Evolutionary conservation across 2,329 filamentous ascomycete genomes (phyloP), one percentile per base, ranked within the genome.

Genomic region (Curvularia eragrostidis): DNA sequence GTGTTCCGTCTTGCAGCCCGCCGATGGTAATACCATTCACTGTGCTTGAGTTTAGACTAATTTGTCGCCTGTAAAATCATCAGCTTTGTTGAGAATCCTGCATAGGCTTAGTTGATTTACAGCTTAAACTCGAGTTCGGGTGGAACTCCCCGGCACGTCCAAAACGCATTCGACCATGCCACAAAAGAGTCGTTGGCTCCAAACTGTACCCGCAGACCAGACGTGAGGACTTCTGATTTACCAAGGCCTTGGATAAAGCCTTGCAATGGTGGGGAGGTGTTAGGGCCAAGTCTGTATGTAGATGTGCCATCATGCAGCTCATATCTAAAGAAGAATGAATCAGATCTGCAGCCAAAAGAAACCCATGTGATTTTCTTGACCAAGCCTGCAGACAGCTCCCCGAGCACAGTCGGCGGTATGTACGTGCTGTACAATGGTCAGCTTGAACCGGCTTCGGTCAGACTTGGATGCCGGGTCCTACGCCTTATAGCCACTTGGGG

Each of bases 281-380:
- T 48, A 2, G 44, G 19, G 18, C 70, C 68, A 42, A 57, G 41
- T 12, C 55, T 61, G 32, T 59, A 60, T 4, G 24, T 24, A 13
- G 24, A 43, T 1, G 19, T 42, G 21, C 66, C 65, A 28, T 68
- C 47, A 10, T 26, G 28, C 42, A 59, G 56, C 53, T 72, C 58
- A 26, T 61, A 71, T 0, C 52, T 49, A 28, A 74, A 65, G 63
- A 75, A 74, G 67, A 66, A 75, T 0, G 69, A 71, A 10, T 70
- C 55, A 1, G 44, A 34, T 2, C 54, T 36, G 42, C 53, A 59
- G 32, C 72, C 71, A 38, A 69, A 74, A 0, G 73, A 69, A 5
- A 61, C 73, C 58, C 66, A 71, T 2, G 54, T 52, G 7, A 75
- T 59, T 48, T 60, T 67, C 36, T 55, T 64, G 38, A 69, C 43